Percentiles rank a stretch among this genome's conserved stretches.
Evolutionary conservation across 106 monocot genomes (phyloP).

Genomic region (Iris macrosiphon): DNA sequence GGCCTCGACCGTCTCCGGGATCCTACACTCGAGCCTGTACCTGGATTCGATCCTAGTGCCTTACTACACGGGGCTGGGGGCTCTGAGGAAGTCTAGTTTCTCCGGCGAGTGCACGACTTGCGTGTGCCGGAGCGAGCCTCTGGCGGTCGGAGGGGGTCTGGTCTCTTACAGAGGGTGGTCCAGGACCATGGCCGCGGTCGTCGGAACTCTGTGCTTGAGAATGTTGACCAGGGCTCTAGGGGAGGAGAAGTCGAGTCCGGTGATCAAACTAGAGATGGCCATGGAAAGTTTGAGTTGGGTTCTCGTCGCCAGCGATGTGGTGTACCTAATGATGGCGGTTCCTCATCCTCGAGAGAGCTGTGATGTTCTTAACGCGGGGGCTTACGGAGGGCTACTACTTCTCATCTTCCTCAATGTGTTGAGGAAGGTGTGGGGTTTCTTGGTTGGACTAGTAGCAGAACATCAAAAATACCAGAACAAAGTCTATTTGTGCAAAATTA

Average conservation of each 20-base stretch:
- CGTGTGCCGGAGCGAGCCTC: constrained; percentile 49
- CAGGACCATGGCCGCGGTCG: constrained; percentile 35
- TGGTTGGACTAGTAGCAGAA: constrained; percentile 15
- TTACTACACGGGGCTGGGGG: constrained; percentile 83
- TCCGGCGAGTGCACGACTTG: constrained; percentile 71
- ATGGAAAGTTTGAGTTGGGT: constrained; percentile 56
- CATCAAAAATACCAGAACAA: neutral
- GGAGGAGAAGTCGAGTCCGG: constrained; percentile 20
- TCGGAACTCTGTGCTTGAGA: constrained; percentile 45
- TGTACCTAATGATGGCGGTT: constrained; percentile 28
- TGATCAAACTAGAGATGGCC: constrained; percentile 15
- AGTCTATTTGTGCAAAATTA: neutral
- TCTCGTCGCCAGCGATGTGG: constrained; percentile 30
- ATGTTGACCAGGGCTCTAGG: constrained; percentile 44
- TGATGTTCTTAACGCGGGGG: constrained; percentile 6
- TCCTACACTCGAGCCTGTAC: constrained; percentile 67
- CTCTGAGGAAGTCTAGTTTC: constrained; percentile 34
- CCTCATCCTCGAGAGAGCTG: neutral
- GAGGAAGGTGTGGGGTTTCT: constrained; percentile 25
- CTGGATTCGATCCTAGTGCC: constrained; percentile 64
- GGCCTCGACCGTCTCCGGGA: constrained; percentile 75
- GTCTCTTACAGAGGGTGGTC: constrained; percentile 58
- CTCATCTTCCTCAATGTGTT: constrained; percentile 43
- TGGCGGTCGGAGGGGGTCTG: constrained; percentile 62
- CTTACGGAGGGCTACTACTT: constrained; percentile 29